Base-by-base conservation (phyloP, 306 rosid genomes). In the Cyamopsis tetragonoloba region DNA sequence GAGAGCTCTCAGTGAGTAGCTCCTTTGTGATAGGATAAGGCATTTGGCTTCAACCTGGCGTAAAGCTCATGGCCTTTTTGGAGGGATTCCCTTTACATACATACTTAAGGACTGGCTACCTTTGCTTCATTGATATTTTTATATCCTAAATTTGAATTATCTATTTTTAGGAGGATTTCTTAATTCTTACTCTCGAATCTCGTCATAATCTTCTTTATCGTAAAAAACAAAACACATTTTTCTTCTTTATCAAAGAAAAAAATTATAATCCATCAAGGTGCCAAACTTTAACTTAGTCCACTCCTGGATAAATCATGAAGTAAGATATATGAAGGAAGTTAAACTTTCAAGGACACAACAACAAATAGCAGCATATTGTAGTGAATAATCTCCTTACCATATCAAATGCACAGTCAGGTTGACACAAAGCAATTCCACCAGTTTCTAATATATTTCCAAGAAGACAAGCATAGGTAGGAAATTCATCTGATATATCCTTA, bases 401-500 rank as follows among this genome's bases (percentile, higher is more conserved):
- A 58, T 90, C 87, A 53, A 88, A 88, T 54, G 92, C 84, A 85
- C 90, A 83, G 70, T 72, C 88, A 64, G 96, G 89, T 80, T 73
- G 95, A 66, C 95, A 86, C 63, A 93, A 70, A 75, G 92, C 86
- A 67, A 78, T 70, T 55, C 90, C 88, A 24, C 92, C 88, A 73
- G 86, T 80, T 86, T 93, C 96, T 62, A 93, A 71, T 62, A 90
- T 78, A 82, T 93, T 93, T 69, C 97, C 99, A 78, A 93, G 89
- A 71, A 93, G 91, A 80, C 99, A 93, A 58, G 95, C 99, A 82
- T 88, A 85, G 71, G 92, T 82, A 72, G 99, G 97, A 70, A 83
- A 79, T 62, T 88, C 95, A 38, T 77, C 72, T 15, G 97, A 82
- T 65, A 87, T 76, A 80, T 88, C 84, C 71, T 76, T 85, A 7